Percentiles rank a stretch among this genome's conserved stretches.
Evolutionary conservation across 139 green algal species (phyloP).

Genomic region (Chlamydomonas sp.): DNA sequence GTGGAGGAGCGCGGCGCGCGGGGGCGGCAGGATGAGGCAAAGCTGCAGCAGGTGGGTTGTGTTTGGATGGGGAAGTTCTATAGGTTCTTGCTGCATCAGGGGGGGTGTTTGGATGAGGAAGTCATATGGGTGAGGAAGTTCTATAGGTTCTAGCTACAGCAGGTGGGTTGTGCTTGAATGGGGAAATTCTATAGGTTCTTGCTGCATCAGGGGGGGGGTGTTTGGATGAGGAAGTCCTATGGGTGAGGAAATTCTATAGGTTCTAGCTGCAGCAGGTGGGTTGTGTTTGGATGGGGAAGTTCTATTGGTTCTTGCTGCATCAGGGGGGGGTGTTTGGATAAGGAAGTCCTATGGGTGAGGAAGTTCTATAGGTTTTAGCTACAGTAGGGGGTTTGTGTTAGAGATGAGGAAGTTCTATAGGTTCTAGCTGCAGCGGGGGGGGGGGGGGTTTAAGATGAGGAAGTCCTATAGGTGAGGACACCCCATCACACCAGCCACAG

Average conservation of each 20-base stretch:
- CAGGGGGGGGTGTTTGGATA: slow-evolving; percentile 13
- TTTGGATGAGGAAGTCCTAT: not conserved
- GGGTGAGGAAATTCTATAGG: too few relatives aligned
- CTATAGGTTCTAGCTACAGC: too few relatives aligned
- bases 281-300: too few relatives aligned
- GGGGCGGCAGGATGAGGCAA: slow-evolving; percentile 16
- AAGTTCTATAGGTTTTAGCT: too few relatives aligned
- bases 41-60: slow-evolving; percentile 20
- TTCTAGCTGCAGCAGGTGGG: slow-evolving; percentile 23
- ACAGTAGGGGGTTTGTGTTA: too few relatives aligned
- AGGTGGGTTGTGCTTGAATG: too few relatives aligned
- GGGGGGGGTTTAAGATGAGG: not conserved
- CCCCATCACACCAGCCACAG: too few relatives aligned
- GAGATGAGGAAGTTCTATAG: too few relatives aligned
- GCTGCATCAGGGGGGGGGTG: slow-evolving; percentile 16
- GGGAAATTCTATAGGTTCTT: too few relatives aligned
- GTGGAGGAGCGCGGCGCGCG: slow-evolving; percentile 12
- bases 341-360: too few relatives aligned
- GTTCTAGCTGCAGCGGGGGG: slow-evolving; percentile 20
- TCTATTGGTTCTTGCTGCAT: slow-evolving; percentile 17
- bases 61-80: not conserved
- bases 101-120: slow-evolving; percentile 1
- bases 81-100: slow-evolving; percentile 22
- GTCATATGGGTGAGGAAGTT: too few relatives aligned
- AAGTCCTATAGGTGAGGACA: too few relatives aligned